Base-by-base conservation (phyloP, 179 eudicot genomes). In the Beta macrorhiza region DNA sequence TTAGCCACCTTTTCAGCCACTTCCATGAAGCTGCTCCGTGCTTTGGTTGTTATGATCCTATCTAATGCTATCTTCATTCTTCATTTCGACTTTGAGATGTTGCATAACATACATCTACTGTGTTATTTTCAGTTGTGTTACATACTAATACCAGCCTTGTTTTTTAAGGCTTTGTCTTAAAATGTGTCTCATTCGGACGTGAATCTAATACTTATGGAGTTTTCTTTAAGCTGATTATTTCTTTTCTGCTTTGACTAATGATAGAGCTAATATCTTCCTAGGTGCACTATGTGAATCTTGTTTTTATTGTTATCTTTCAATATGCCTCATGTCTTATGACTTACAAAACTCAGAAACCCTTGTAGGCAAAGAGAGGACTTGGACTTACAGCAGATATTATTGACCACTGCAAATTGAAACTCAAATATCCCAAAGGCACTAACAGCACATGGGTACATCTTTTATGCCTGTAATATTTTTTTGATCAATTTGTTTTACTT, bases 351-450 rank as follows among this genome's bases (percentile, higher is more conserved):
- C 56, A 56, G 58, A 75, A 76, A 78, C 72, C 76, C 25, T 62
- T 86, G 82, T 76, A 96, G 99, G 98, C 96, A 78, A 94, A 88
- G 85, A 88, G 97, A 89, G 99, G 99, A 72, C 91, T 96, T 79
- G 99, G 99, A 80, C 97, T 96, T 78, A 89, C 98, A 64, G 98
- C 98, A 73, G 86, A 90, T 77, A 87, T 91, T 53, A 87, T 96
- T 79, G 97, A 96, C 78, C 99, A 96, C 81, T 96, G 99, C 90
- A 94, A 94, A 80, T 82, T 96, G 86, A 85, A 90, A 77, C 97
- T 95, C 78, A 95, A 90, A 87, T 95, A 88, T 80, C 98, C 99
- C 2, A 82, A 89, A 86, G 98, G 90, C 86, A 95, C 99, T 74
- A 93, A 95, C 81, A 95, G 99, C 88, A 92, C 98, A 73, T 96